Base-by-base conservation (phyloP, 345 rosid species). In the Linum lewisii region DNA sequence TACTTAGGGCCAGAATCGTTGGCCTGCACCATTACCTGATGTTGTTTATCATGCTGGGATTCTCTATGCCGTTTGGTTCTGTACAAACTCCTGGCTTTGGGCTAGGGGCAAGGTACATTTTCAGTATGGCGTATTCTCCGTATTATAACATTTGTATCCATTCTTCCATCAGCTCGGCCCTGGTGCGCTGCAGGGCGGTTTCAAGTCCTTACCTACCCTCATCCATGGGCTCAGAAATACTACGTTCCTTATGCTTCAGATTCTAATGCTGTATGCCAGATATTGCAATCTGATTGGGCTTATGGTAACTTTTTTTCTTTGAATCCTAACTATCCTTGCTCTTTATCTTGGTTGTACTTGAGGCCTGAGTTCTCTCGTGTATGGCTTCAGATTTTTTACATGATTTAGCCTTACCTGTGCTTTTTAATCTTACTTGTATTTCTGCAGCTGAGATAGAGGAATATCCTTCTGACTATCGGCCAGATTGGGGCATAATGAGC, bases 111-210 rank as follows among this genome's bases (percentile, higher is more conserved):
- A 65, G 95, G 58, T 86, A 83, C 82, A 84, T 92, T 74, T 88
- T 86, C 78, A 86, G 95, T 26, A 92, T 88, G 96, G 96, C 79
- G 95, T 60, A 84, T 92, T 68, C 88, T 92, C 67, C 85, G 96
- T 62, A 86, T 96, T 51, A 75, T 92, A 69, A 81, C 87, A 56
- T 92, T 92, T 63, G 76, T 75, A 21, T 86, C 98, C 11, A 92
- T 88, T 73, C 76, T 92, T 52, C 98, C 96, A 61, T 92, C 98
- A 66, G 82, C 95, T 37, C 77, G 96, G 53, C 95, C 98, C 34
- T 88, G 98, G 98, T 92, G 98, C 61, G 95, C 93, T 67, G 66
- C 78, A 32, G 53, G 82, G 15, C 86, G 98, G 54, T 92, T 77
- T 71, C 64, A 49, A 21, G 79, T 84, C 10, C 96, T 95, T 18